phyloP scores from a whole-genome alignment of 805 yeast genomes.

The Yamadazyma paraphyllophila region DNA sequence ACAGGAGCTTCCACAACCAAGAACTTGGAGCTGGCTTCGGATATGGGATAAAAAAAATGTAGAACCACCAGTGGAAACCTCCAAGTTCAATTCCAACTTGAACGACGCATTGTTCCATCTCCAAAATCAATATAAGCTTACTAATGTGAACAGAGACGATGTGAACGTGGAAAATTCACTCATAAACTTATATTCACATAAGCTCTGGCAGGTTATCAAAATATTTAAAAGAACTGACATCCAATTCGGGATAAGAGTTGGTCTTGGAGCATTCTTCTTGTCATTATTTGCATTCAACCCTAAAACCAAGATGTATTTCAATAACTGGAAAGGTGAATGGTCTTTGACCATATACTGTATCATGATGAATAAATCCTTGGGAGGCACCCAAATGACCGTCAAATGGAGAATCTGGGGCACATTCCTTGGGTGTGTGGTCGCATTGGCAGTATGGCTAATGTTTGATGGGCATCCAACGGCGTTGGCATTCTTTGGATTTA shows the following conservation, averaged over 20 bases:
- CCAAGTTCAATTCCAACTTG: conserved; percentile 19
- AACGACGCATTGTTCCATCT: conserved; percentile 33
- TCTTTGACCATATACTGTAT: conserved; percentile 76
- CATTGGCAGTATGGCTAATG: conserved; percentile 57
- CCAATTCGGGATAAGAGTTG: conserved; percentile 77
- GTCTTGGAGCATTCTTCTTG: conserved; percentile 67
- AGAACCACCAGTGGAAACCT: background rate
- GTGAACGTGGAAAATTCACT: conserved; percentile 5
- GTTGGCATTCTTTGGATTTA: conserved; percentile 49
- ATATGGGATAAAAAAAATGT: conserved; percentile 40
- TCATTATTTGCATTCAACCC: conserved; percentile 68
- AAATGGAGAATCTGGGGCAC: conserved; percentile 77
- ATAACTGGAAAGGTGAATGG: conserved; percentile 80
- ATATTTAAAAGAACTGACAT: conserved; percentile 62
- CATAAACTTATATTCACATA: conserved; percentile 15
- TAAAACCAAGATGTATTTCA: conserved; percentile 51
- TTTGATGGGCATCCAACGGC: conserved; percentile 55
- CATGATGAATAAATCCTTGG: conserved; percentile 81
- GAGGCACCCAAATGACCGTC: conserved; percentile 79
- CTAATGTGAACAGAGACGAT: conserved; percentile 2
- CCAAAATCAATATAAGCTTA: conserved; percentile 24
- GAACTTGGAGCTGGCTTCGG: conserved; percentile 52
- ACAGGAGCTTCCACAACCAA: conserved; percentile 17
- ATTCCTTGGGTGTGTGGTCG: conserved; percentile 63
- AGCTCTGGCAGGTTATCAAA: conserved; percentile 50